Conservation (phyloP, 148 eudicot genomes). For the Persicaria maculosa region DNA sequence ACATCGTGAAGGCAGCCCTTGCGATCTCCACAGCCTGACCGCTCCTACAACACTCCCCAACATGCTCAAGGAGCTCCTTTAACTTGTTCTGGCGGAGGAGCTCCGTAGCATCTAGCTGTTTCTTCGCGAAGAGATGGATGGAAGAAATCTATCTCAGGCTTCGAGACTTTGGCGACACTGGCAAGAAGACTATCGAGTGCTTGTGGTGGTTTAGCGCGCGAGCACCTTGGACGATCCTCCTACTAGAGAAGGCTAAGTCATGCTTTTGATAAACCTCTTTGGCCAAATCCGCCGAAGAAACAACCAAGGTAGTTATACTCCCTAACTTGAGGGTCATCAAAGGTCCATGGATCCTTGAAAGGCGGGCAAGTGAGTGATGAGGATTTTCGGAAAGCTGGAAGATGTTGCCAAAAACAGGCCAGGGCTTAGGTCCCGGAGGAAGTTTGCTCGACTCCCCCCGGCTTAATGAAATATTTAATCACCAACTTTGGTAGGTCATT, state of each 20-base stretch:
- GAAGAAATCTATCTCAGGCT: not conserved
- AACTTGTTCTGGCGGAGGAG: conserved; percentile 3
- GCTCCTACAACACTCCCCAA: not conserved
- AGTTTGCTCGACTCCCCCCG: conserved; percentile 16
- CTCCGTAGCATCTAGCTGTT: conserved; percentile 4
- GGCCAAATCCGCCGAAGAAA: conserved; percentile 26
- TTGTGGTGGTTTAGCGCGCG: conserved; percentile 26
- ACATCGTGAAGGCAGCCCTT: conserved; percentile 4
- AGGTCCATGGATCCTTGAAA: conserved; percentile 36
- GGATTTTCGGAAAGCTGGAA: too few relatives aligned
- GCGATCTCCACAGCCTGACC: conserved; percentile 10
- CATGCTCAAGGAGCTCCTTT: not conserved
- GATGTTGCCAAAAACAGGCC: too few relatives aligned
- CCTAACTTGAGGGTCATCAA: conserved; percentile 38
- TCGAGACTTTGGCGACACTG: too few relatives aligned
- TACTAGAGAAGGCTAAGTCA: conserved; percentile 31
- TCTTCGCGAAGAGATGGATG: not conserved
- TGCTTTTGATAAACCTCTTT: conserved; percentile 18
- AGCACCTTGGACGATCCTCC: conserved; percentile 24
- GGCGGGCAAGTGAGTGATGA: conserved; percentile 33
- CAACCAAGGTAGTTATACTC: conserved; percentile 25
- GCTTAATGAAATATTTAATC: too few relatives aligned
- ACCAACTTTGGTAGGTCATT: too few relatives aligned
- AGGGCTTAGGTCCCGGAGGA: too few relatives aligned
- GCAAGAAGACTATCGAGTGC: conserved; percentile 5